phyloP scores from a whole-genome alignment of 345 rosid genomes.

The Brassica nigra region DNA sequence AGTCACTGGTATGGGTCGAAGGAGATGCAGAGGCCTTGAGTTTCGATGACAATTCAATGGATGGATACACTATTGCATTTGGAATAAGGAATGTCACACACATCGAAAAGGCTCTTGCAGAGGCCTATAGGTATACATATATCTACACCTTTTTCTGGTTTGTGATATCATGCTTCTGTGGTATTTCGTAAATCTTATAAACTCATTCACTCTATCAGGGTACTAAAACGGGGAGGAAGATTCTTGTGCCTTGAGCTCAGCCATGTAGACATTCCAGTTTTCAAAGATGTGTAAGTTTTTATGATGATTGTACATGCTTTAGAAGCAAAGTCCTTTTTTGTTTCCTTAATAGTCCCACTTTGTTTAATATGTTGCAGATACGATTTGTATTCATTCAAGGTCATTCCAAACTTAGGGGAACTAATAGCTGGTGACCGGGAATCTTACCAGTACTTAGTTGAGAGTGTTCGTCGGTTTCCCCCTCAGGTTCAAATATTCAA shows the following conservation, averaged over 20 bases:
- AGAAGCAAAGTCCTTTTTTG: neutral
- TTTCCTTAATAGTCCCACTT: conserved; percentile 7
- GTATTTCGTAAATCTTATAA: neutral
- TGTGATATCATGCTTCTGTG: neutral
- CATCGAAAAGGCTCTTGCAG: conserved; percentile 87
- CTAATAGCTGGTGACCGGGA: conserved; percentile 77
- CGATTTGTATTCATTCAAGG: conserved; percentile 76
- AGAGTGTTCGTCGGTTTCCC: conserved; percentile 91
- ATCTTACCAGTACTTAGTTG: conserved; percentile 92
- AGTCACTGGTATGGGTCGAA: conserved; percentile 81
- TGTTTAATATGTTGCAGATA: conserved; percentile 57
- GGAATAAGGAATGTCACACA: conserved; percentile 98
- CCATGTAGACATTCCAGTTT: conserved; percentile 81
- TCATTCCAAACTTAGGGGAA: conserved; percentile 84
- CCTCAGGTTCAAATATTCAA: conserved; percentile 57
- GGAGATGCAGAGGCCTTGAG: conserved; percentile 92
- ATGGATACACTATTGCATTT: conserved; percentile 95
- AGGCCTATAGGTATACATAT: conserved; percentile 66
- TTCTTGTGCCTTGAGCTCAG: conserved; percentile 94
- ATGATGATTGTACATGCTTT: neutral
- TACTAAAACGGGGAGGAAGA: conserved; percentile 89
- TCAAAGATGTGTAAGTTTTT: conserved; percentile 79
- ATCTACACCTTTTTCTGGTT: neutral
- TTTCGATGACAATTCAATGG: conserved; percentile 78
- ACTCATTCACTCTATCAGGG: conserved; percentile 49